These are phyloP conservation scores for Termitomyces sp. DNA, from an alignment of 768 basidiomycete species.

Conservation along the genomic window DNA sequence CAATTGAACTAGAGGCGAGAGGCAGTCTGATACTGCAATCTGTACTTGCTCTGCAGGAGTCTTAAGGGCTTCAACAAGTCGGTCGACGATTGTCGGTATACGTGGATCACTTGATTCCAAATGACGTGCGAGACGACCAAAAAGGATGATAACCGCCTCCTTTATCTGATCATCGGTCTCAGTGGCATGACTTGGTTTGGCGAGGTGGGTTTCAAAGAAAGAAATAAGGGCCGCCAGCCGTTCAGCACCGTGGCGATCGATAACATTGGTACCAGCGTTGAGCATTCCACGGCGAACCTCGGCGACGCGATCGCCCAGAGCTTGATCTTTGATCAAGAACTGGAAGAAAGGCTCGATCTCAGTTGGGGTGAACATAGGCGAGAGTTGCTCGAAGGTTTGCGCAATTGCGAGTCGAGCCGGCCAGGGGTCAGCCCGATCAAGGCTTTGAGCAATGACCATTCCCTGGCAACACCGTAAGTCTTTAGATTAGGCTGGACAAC, in stretches of 20 bases:
- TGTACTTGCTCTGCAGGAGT: slow-evolving; percentile 97
- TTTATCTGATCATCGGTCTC: slow-evolving; percentile 86
- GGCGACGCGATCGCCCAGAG: slow-evolving; percentile 77
- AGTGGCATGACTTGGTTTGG: slow-evolving; percentile 44
- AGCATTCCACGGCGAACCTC: slow-evolving; percentile 88
- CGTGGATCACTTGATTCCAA: slow-evolving; percentile 72
- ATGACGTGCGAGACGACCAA: slow-evolving; percentile 89
- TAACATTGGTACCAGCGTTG: slow-evolving; percentile 72
- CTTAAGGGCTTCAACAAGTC: slow-evolving; percentile 83
- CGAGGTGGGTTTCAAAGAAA: slow-evolving; percentile 78
- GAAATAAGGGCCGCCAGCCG: slow-evolving; percentile 70
- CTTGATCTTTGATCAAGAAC: slow-evolving; percentile 83
- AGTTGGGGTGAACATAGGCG: slow-evolving; percentile 56
- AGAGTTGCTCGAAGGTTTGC: slow-evolving; percentile 58
- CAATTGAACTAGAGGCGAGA: slow-evolving; percentile 77
- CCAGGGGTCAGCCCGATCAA: slow-evolving; percentile 91
- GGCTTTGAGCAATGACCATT: slow-evolving; percentile 83
- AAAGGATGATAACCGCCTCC: slow-evolving; percentile 91
- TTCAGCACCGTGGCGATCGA: slow-evolving; percentile 77
- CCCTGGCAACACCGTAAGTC: slow-evolving; percentile 45
- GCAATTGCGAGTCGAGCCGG: slow-evolving; percentile 73
- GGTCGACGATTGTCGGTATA: slow-evolving; percentile 75
- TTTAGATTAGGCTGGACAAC: not conserved
- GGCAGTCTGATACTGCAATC: slow-evolving; percentile 92
- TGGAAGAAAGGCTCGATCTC: slow-evolving; percentile 72